Conservation (phyloP, 179 eudicot genomes). For the Beta lomatogona region DNA sequence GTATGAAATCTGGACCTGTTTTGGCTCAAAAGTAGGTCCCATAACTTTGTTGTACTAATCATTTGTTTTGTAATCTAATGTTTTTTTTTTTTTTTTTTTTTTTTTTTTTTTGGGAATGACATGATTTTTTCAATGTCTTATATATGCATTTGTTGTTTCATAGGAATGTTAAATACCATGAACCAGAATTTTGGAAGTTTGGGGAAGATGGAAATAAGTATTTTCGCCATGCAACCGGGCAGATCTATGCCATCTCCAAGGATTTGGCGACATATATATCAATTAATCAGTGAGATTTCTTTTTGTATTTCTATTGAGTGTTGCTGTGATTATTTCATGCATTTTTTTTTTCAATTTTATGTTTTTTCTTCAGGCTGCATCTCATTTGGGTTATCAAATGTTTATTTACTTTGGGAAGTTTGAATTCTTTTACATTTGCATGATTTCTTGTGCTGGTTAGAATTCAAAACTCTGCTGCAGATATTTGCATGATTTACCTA, state of each 20-base stretch:
- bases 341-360: background rate
- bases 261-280: constrained; percentile 84
- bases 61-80: background rate
- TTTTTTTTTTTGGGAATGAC: background rate
- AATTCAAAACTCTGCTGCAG: background rate
- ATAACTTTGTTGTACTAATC: background rate
- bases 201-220: constrained; percentile 94
- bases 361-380: background rate
- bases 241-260: constrained; percentile 86
- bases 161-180: constrained; percentile 86
- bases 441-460: background rate
- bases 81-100: background rate
- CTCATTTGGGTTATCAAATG: background rate
- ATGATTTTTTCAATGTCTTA: background rate
- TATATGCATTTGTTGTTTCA: constrained; percentile 4
- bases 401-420: too few relatives aligned
- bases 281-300: constrained; percentile 40
- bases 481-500: background rate
- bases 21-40: constrained; percentile 65
- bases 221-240: constrained; percentile 95
- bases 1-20: constrained; percentile 95
- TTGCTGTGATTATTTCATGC: background rate
- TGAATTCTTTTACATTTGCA: background rate
- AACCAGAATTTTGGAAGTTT: constrained; percentile 93
- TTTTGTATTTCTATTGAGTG: constrained; percentile 4